Evolutionary conservation across 2,329 filamentous ascomycete genomes (phyloP).

Genomic region (Colletotrichum zoysiae): DNA sequence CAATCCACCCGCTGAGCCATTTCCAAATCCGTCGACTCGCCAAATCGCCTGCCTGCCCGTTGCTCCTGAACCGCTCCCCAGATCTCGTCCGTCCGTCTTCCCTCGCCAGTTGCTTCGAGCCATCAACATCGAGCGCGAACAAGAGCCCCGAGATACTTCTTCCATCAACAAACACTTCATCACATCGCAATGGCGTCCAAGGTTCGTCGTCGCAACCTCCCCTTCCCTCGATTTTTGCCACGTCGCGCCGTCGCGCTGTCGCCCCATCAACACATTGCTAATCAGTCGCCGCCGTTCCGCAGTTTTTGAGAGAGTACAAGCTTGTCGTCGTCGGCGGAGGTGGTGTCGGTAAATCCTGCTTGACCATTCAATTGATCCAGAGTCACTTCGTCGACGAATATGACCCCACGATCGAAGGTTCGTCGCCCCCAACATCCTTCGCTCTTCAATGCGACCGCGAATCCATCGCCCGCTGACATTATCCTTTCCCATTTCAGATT

Average conservation of each 20-base stretch:
- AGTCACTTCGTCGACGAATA: conserved; percentile 99
- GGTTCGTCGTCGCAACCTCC: conserved; percentile 45
- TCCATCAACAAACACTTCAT: conserved; percentile 22
- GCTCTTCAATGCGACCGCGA: conserved; percentile 25
- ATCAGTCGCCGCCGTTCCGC: conserved; percentile 41
- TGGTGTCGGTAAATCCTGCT: conserved; percentile 98
- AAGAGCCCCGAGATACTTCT: conserved; percentile 8
- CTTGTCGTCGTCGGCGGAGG: conserved; percentile 97
- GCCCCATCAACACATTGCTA: conserved; percentile 38
- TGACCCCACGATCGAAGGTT: conserved; percentile 99
- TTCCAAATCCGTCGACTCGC: conserved; percentile 23
- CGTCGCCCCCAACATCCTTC: conserved; percentile 47
- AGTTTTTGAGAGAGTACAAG: conserved; percentile 94
- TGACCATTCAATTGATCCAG: conserved; percentile 96
- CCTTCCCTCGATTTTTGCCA: not conserved
- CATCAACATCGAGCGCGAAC: conserved; percentile 34
- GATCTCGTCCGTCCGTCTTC: conserved; percentile 15
- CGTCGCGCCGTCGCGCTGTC: conserved; percentile 11
- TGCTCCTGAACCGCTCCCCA: conserved; percentile 27
- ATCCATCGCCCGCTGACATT: conserved; percentile 44
- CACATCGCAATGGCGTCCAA: conserved; percentile 55
- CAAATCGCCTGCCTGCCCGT: not conserved
- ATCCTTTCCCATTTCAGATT: conserved; percentile 72
- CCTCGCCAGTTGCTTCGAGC: conserved; percentile 18
- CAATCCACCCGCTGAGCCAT: conserved; percentile 15